Percentiles rank a stretch among this genome's conserved stretches.
phyloP scores from a whole-genome alignment of 2,329 filamentous ascomycete genomes.

The Sporothrix pallida region DNA sequence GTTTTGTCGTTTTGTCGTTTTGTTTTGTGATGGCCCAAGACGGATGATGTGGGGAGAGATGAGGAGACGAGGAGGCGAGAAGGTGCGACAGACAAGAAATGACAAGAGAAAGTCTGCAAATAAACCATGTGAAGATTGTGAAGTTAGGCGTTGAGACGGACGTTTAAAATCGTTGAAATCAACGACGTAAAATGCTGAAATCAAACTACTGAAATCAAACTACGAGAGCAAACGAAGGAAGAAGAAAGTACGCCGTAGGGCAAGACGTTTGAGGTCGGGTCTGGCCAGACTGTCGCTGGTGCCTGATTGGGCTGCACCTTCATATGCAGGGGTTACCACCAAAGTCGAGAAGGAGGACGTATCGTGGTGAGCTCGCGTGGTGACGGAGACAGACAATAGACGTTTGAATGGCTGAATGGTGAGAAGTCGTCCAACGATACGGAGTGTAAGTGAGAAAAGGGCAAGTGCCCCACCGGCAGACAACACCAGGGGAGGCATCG shows the following conservation, averaged over 20 bases:
- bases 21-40: conserved; percentile 28
- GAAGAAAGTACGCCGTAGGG: neutral
- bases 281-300: neutral
- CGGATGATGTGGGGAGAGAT: neutral
- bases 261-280: conserved; percentile 31
- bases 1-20: neutral
- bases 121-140: neutral
- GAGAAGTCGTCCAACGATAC: neutral
- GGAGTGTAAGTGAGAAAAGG: conserved; percentile 26
- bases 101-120: neutral
- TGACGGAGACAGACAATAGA: neutral
- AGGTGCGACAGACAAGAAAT: neutral
- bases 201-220: neutral
- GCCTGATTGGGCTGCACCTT: conserved; percentile 34
- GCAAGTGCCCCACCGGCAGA: conserved; percentile 35
- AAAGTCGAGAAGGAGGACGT: neutral
- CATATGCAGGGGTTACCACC: conserved; percentile 35
- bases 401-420: neutral
- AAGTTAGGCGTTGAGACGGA: neutral
- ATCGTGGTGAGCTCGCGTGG: neutral
- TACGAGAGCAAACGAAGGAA: neutral
- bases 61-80: conserved; percentile 3
- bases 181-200: neutral
- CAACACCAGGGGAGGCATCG: conserved; percentile 18
- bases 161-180: no score